Evolutionary conservation across 75 land plant genomes (phyloP), one percentile per base, ranked within the genome.

Genomic region (Pinus taeda): DNA sequence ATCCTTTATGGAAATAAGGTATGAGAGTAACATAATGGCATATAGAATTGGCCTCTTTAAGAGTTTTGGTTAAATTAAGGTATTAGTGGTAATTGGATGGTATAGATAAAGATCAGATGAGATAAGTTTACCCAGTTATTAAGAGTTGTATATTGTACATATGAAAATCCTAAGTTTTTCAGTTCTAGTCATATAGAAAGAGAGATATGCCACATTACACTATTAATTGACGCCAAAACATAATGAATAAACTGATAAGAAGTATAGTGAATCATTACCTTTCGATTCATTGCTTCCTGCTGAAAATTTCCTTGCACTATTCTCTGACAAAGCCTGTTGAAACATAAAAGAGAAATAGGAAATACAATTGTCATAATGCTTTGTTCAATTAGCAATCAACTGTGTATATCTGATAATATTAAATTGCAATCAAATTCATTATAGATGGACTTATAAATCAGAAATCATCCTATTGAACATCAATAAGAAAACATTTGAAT

Each of bases 301-400:
- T 97, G 98, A 58, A 96, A 97, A 90, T 96, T 97, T 61, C 98
- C 98, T 75, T 95, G 91, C 53, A 92, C 95, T 81, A 96, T 96
- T 69, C 98, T 70, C 75, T 93, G 98, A 58, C 97, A 97, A 71
- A 96, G 85, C 74, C 97, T 94, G 93, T 71, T 15, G 49, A 33
- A 56, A 59, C 39, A 78, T 57, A 74, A 58, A 36, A 64, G 15
- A 60, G 11, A 65, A 74, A 26, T 30, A 74, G 33, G 2, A 18
- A 21, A 74, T 42, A 18, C 0, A 69, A 8, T 69, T 39, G 4
- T 18, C 33, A 20, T 37, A 20, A 59, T 12, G 22, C 76, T 22
- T 36, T 75, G 22, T 15, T 29, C 37, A 76, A 76, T 39, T 1
- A 66, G 30, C 26, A 8, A 29, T 20, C 18, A 20, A 8, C 76